These are phyloP conservation scores for Meripilus lineatus DNA, from an alignment of 1,284 basidiomycete genomes.

Conservation along the genomic window DNA sequence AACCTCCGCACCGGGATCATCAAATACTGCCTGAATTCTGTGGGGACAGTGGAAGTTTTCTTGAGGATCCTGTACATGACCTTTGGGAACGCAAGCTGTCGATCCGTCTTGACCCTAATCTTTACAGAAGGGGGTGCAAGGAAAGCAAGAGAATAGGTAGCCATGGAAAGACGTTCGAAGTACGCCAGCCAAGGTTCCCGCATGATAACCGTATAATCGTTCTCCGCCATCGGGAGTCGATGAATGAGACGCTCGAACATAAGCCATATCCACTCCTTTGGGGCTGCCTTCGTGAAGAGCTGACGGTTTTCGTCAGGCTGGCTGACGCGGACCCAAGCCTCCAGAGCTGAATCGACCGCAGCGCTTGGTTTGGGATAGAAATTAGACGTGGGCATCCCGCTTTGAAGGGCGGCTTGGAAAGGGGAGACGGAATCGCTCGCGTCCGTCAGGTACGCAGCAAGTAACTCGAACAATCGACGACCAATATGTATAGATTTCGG, in stretches of 20 bases:
- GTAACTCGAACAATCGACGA: constrained; percentile 59
- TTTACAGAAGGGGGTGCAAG: constrained; percentile 75
- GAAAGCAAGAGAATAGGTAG: constrained; percentile 85
- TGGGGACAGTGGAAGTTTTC: constrained; percentile 46
- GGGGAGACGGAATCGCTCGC: constrained; percentile 61
- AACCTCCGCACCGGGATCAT: constrained; percentile 67
- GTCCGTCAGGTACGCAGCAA: constrained; percentile 76
- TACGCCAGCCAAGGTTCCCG: constrained; percentile 72
- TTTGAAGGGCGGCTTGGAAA: constrained; percentile 48
- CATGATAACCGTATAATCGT: constrained; percentile 68
- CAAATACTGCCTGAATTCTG: constrained; percentile 51
- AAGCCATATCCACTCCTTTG: constrained; percentile 51
- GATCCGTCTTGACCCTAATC: constrained; percentile 56
- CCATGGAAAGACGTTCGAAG: constrained; percentile 75
- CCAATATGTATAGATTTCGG: constrained; percentile 38
- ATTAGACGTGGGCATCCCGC: constrained; percentile 36
- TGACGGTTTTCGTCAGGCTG: constrained; percentile 80
- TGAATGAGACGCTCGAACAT: constrained; percentile 72
- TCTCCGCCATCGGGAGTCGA: constrained; percentile 75
- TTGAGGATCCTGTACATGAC: constrained; percentile 65
- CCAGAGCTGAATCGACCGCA: constrained; percentile 74
- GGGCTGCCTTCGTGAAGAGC: constrained; percentile 58
- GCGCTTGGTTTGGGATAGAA: constrained; percentile 48
- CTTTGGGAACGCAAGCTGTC: constrained; percentile 52
- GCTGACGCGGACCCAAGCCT: constrained; percentile 76